Conservation (phyloP, 352 stramenopile species). For the Pseudoperonospora humuli region DNA sequence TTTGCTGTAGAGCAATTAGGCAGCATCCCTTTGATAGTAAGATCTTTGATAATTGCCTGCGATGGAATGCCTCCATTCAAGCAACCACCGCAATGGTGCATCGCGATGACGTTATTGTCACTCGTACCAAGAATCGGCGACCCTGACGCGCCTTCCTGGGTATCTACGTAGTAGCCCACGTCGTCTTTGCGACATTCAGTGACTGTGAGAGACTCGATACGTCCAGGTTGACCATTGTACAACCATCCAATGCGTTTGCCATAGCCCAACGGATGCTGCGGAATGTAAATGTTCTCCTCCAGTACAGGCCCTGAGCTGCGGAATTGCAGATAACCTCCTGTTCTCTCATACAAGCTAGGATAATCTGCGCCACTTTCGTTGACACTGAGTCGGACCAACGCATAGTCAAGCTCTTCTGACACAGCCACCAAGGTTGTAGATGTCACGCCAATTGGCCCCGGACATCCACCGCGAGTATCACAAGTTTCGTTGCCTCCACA, state of each 20-base stretch:
- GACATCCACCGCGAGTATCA: conserved; percentile 34
- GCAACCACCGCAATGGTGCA: conserved; percentile 73
- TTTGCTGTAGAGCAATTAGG: conserved; percentile 31
- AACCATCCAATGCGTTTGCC: conserved; percentile 54
- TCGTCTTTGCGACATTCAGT: conserved; percentile 40
- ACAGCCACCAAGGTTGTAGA: conserved; percentile 48
- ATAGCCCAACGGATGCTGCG: conserved; percentile 52
- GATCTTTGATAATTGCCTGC: conserved; percentile 38
- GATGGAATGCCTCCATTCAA: conserved; percentile 54
- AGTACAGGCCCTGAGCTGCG: conserved; percentile 34
- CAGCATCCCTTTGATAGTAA: conserved; percentile 26
- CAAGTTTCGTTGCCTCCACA: conserved; percentile 38
- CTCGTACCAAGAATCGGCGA: conserved; percentile 43
- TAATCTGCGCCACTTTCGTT: conserved; percentile 23
- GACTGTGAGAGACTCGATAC: conserved; percentile 27
- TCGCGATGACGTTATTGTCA: conserved; percentile 56
- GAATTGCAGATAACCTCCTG: conserved; percentile 55
- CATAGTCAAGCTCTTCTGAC: conserved; percentile 53
- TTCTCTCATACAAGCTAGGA: conserved; percentile 19
- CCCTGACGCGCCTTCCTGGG: conserved; percentile 57
- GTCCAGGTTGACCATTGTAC: conserved; percentile 22
- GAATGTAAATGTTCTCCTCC: conserved; percentile 62
- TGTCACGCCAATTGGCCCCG: conserved; percentile 26
- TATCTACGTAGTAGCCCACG: too few species aligned
- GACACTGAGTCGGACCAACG: conserved; percentile 41